Conservation (phyloP, 352 stramenopile genomes). For the Peronospora belbahrii region DNA sequence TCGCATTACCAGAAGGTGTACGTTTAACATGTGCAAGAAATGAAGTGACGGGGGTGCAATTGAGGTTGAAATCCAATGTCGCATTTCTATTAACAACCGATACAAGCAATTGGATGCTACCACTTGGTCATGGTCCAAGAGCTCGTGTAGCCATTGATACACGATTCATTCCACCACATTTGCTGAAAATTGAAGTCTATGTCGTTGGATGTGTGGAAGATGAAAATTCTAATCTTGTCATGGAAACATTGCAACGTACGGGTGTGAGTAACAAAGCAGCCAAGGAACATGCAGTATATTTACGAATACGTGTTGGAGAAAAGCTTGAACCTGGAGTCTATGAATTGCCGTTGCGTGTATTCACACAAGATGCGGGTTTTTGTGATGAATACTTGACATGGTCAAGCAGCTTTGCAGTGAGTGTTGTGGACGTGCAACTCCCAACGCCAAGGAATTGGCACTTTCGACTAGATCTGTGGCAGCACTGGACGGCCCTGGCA, state of each 20-base stretch:
- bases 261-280: slow-evolving; percentile 23
- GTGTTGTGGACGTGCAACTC: slow-evolving; percentile 45
- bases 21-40: slow-evolving; percentile 41
- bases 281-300: slow-evolving; percentile 47
- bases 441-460: slow-evolving; percentile 36
- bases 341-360: slow-evolving; percentile 56
- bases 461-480: slow-evolving; percentile 76
- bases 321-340: slow-evolving; percentile 40
- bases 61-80: slow-evolving; percentile 48
- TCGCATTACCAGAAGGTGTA: slow-evolving; percentile 32
- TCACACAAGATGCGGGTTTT: slow-evolving; percentile 59
- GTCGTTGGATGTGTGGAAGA: slow-evolving; percentile 55
- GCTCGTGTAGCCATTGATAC: slow-evolving; percentile 46
- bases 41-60: slow-evolving; percentile 49
- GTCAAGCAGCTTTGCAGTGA: slow-evolving; percentile 45
- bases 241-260: slow-evolving; percentile 48
- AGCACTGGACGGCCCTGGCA: slow-evolving; percentile 59
- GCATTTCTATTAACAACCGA: slow-evolving; percentile 48
- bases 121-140: slow-evolving; percentile 49
- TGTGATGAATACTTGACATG: slow-evolving; percentile 59
- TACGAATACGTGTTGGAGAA: slow-evolving; percentile 36
- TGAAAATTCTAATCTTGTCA: slow-evolving; percentile 42
- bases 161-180: slow-evolving; percentile 41
- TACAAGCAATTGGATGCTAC: slow-evolving; percentile 45
- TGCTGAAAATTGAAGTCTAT: slow-evolving; percentile 43